These are phyloP conservation scores for Albizia julibrissin DNA, from an alignment of 306 rosid genomes.

Conservation along the genomic window DNA sequence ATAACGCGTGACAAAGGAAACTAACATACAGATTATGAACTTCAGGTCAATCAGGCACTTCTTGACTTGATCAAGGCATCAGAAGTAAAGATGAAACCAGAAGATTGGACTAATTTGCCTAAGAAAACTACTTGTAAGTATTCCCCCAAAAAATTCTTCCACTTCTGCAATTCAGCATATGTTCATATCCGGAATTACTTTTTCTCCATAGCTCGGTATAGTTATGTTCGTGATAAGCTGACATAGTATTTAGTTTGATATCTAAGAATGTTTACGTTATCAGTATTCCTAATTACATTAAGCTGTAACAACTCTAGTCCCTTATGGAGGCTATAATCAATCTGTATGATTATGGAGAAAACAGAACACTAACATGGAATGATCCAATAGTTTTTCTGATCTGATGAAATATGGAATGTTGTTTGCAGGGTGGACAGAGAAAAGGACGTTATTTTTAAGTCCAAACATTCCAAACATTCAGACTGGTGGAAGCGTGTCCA, in stretches of 20 bases:
- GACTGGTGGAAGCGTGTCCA: constrained; percentile 47
- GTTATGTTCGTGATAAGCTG: constrained; percentile 29
- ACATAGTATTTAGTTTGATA: constrained; percentile 18
- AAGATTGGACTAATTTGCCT: constrained; percentile 87
- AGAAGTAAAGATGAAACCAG: constrained; percentile 53
- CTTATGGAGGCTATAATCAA: constrained; percentile 6
- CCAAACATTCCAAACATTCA: constrained; percentile 41
- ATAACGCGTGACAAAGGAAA: constrained; percentile 21
- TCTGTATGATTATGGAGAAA: constrained; percentile 19
- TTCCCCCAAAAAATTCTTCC: constrained; percentile 6
- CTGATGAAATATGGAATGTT: constrained; percentile 3
- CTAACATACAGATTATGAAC: constrained; percentile 25
- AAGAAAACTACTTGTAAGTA: constrained; percentile 59
- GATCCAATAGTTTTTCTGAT: constrained; percentile 8
- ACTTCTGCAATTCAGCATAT: constrained; percentile 27
- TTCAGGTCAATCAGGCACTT: constrained; percentile 90
- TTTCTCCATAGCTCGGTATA: constrained; percentile 39
- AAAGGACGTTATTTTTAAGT: constrained; percentile 37
- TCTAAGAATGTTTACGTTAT: not conserved
- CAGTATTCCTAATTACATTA: not conserved
- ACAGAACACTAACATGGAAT: not conserved
- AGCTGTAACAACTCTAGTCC: not conserved
- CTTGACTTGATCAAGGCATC: constrained; percentile 78
- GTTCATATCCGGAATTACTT: constrained; percentile 34
- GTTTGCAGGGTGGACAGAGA: constrained; percentile 71